Conservation (phyloP, 352 stramenopile species). For the Phytophthora litchii region DNA sequence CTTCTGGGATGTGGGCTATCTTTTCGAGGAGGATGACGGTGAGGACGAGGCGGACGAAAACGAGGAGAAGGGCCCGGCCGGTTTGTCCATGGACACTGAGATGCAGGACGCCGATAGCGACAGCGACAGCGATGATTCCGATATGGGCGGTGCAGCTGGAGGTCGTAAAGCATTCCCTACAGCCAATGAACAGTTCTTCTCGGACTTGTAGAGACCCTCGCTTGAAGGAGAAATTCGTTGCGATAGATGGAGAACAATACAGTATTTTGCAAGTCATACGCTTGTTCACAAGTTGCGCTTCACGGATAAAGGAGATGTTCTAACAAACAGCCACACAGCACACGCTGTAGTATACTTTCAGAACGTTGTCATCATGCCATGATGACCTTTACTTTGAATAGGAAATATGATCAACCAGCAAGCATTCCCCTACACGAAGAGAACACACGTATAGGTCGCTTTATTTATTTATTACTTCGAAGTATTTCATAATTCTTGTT, state of each 20-base stretch:
- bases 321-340: no score
- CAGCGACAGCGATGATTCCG: slow-evolving; percentile 71
- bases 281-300: no score
- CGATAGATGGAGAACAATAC: slow-evolving; percentile 34
- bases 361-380: no score
- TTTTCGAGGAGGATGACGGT: slow-evolving; percentile 90
- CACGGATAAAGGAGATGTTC: no score
- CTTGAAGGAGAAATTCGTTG: slow-evolving; percentile 11
- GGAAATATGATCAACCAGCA: no score
- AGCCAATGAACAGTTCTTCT: slow-evolving; percentile 84
- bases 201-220: slow-evolving; percentile 60
- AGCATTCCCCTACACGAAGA: no score
- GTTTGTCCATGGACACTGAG: slow-evolving; percentile 55
- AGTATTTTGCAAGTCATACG: slow-evolving; percentile 28
- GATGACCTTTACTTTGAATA: no score
- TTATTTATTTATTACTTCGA: neutral
- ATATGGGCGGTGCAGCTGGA: slow-evolving; percentile 29
- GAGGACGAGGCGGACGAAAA: slow-evolving; percentile 73
- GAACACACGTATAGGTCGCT: no score
- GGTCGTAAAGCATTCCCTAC: slow-evolving; percentile 67
- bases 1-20: slow-evolving; percentile 95
- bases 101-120: slow-evolving; percentile 90
- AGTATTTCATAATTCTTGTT: neutral
- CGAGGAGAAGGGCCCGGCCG: slow-evolving; percentile 47
- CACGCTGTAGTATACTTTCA: no score